These are phyloP conservation scores for Aspergillus thermomutatus DNA, from an alignment of 2,329 filamentous ascomycete species.

Conservation along the genomic window DNA sequence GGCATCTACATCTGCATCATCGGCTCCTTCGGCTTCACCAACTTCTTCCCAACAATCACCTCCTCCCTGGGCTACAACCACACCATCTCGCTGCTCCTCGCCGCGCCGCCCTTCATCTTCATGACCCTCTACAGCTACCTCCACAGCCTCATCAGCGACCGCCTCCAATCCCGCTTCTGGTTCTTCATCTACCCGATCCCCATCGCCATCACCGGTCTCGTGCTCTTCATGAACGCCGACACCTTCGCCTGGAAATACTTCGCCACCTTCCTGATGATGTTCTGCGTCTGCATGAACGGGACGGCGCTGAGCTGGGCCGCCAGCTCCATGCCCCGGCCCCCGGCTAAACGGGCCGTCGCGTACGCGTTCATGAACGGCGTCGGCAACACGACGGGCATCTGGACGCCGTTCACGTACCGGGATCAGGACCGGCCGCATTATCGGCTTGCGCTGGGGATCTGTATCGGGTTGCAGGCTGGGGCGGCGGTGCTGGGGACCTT, in stretches of 20 bases:
- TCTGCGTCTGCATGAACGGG: conserved; percentile 5
- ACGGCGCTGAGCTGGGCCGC: conserved; percentile 48
- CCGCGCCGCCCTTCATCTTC: conserved; percentile 49
- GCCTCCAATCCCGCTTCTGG: conserved; percentile 42
- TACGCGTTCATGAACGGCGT: conserved; percentile 50
- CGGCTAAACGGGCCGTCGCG: conserved; percentile 50
- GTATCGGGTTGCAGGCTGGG: conserved; percentile 31
- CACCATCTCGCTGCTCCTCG: conserved; percentile 46
- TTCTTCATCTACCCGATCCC: conserved; percentile 49
- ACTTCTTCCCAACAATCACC: conserved; percentile 52
- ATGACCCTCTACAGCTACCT: conserved; percentile 42
- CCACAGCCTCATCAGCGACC: conserved; percentile 41
- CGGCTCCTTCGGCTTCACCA: conserved; percentile 48
- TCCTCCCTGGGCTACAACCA: conserved; percentile 41
- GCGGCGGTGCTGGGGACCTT: conserved; percentile 24
- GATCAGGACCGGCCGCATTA: conserved; percentile 36
- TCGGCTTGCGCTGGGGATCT: conserved; percentile 34
- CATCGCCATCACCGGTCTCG: conserved; percentile 45
- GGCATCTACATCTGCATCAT: conserved; percentile 49
- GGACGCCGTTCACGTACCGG: conserved; percentile 45
- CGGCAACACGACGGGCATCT: conserved; percentile 47
- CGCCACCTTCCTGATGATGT: conserved; percentile 51
- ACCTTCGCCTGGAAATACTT: conserved; percentile 51
- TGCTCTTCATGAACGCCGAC: conserved; percentile 51
- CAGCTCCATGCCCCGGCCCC: conserved; percentile 45